Evolutionary conservation across 306 rosid species (phyloP).

Genomic region (Echinosophora koreensis): DNA sequence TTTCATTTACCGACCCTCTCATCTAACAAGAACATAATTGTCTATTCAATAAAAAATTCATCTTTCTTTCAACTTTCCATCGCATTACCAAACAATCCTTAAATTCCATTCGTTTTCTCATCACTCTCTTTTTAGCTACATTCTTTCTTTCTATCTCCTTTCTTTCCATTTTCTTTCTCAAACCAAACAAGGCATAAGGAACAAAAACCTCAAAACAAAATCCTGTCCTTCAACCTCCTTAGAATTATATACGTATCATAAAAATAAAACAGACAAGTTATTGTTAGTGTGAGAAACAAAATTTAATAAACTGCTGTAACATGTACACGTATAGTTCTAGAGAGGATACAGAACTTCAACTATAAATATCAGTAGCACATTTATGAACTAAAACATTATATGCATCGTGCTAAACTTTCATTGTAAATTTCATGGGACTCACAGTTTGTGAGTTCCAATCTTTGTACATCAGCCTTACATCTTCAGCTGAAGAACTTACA

Average conservation of each 20-base stretch:
- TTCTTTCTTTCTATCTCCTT: no score
- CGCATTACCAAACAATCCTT: no score
- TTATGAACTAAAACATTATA: neutral
- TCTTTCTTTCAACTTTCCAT: no score
- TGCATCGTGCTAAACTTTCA: neutral
- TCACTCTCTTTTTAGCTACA: no score
- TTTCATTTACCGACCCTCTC: no score
- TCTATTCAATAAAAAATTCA: no score
- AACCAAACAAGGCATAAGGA: neutral
- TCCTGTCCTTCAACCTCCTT: neutral
- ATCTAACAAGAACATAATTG: no score
- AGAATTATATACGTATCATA: neutral
- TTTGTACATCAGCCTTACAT: conserved; percentile 29
- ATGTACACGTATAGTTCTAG: neutral
- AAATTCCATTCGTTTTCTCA: no score
- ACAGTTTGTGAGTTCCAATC: conserved; percentile 25
- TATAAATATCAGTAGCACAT: neutral
- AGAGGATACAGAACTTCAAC: neutral
- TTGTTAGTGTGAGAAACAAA: neutral
- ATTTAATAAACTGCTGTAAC: neutral
- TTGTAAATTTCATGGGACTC: neutral
- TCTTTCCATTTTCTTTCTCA: no score
- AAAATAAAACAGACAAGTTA: neutral
- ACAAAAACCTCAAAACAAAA: neutral
- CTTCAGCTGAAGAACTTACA: neutral